Conservation (phyloP, 2,329 filamentous ascomycete genomes). For the Fusarium newnesense region DNA sequence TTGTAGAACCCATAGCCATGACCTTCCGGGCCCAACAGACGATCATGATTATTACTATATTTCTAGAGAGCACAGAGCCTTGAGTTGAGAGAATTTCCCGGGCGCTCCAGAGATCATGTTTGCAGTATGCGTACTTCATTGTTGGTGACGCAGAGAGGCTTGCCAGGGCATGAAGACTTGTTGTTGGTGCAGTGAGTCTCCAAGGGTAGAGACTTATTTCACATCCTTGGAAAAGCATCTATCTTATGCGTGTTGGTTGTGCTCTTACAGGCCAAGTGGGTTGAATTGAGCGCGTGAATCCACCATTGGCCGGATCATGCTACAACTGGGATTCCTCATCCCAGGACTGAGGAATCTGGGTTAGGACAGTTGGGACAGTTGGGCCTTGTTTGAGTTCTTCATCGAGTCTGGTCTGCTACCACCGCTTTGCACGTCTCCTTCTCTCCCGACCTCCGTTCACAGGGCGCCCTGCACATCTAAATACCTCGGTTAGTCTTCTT, state of each 20-base stretch:
- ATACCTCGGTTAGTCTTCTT: not conserved
- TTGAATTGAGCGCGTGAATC: not conserved
- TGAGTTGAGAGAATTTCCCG: not conserved
- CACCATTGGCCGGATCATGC: not conserved
- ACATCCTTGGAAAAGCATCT: not conserved
- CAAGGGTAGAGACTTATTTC: not conserved
- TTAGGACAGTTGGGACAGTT: not conserved
- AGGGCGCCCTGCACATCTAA: not conserved
- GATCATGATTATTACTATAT: not conserved
- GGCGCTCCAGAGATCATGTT: not conserved
- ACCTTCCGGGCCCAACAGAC: not conserved
- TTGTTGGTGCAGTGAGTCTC: not conserved
- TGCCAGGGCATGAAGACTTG: not conserved
- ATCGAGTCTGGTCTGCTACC: not conserved
- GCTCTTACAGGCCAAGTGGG: not conserved
- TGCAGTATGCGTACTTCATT: not conserved
- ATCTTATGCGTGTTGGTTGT: slow-evolving; percentile 1
- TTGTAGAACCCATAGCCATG: not conserved
- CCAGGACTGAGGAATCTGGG: not conserved
- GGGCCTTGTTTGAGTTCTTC: not conserved
- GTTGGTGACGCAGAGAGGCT: not conserved
- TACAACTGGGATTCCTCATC: not conserved
- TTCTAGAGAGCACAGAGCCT: not conserved
- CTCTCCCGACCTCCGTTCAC: not conserved
- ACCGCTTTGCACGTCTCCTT: not conserved